A percentile compares a stretch with the other conserved stretches of the same genome.
Conservation (phyloP, 1,284 basidiomycete genomes). For the Puccinia coronata region DNA sequence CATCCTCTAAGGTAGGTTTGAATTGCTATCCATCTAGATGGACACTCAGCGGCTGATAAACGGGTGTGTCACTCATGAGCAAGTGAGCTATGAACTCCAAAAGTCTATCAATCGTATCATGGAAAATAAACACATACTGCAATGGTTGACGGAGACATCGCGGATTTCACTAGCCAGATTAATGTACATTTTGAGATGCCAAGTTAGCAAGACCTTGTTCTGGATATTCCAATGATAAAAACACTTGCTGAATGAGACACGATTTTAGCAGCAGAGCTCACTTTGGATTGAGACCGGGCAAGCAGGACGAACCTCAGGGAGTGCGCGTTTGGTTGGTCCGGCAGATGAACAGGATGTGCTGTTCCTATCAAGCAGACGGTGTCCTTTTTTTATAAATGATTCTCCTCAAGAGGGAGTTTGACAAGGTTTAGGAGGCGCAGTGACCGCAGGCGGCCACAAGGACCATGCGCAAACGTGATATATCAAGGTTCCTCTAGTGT, state of each 20-base stretch:
- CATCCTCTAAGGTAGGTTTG: conserved; percentile 28
- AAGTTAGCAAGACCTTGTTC: background rate
- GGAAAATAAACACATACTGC: background rate
- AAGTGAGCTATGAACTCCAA: background rate
- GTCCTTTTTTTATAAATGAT: background rate
- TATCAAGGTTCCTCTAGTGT: no score
- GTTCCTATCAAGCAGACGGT: background rate
- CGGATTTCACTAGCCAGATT: background rate
- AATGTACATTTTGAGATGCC: background rate
- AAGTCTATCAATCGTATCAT: background rate
- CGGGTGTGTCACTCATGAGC: background rate
- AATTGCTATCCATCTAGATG: conserved; percentile 20
- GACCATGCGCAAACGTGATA: no score
- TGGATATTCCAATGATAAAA: background rate
- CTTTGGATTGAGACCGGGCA: background rate
- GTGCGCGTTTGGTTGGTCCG: background rate
- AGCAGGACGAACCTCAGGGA: background rate
- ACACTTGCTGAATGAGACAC: background rate
- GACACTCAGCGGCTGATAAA: background rate
- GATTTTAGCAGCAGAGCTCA: background rate
- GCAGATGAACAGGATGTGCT: background rate
- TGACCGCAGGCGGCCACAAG: no score
- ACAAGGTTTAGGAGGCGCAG: no score
- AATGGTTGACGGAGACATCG: conserved; percentile 10
- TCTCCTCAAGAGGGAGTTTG: no score